Percentiles rank a stretch among this genome's conserved stretches.
phyloP scores from a whole-genome alignment of 148 eudicot genomes.

The Fagopyrum tataricum region DNA sequence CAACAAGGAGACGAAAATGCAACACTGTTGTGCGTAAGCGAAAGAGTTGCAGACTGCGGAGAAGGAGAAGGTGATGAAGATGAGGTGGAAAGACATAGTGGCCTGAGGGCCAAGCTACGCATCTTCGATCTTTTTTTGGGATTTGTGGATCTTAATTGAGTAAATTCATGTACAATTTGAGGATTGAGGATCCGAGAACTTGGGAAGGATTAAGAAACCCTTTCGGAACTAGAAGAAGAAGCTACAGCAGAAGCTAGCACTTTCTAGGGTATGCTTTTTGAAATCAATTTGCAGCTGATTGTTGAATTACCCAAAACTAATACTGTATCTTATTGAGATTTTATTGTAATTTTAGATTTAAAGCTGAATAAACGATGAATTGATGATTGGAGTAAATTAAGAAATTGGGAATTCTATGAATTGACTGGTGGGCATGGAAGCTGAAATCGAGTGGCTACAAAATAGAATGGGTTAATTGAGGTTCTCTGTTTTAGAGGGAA shows the following conservation, averaged over 20 bases:
- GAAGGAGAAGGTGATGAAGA: conserved; percentile 17
- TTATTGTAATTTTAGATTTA: background rate
- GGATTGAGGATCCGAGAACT: background rate
- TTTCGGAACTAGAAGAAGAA: background rate
- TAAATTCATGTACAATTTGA: background rate
- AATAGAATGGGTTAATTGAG: background rate
- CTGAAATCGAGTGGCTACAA: conserved; percentile 9
- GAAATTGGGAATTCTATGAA: background rate
- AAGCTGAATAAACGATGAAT: background rate
- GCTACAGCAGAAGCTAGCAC: background rate
- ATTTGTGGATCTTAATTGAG: background rate
- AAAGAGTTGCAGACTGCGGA: background rate
- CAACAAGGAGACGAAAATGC: conserved; percentile 18
- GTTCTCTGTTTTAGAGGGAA: background rate
- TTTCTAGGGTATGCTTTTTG: background rate
- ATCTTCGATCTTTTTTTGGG: conserved; percentile 18
- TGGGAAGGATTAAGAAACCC: background rate
- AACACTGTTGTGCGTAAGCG: conserved; percentile 8
- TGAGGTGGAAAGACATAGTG: conserved; percentile 25
- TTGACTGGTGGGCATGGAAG: conserved; percentile 12
- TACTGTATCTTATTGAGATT: background rate
- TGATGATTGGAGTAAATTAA: background rate
- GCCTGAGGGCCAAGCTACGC: conserved; percentile 21
- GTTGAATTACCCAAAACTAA: background rate
- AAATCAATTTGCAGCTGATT: background rate